These are phyloP conservation scores for Hydnomerulius pinastri DNA, from an alignment of 768 basidiomycete species.

Conservation along the genomic window DNA sequence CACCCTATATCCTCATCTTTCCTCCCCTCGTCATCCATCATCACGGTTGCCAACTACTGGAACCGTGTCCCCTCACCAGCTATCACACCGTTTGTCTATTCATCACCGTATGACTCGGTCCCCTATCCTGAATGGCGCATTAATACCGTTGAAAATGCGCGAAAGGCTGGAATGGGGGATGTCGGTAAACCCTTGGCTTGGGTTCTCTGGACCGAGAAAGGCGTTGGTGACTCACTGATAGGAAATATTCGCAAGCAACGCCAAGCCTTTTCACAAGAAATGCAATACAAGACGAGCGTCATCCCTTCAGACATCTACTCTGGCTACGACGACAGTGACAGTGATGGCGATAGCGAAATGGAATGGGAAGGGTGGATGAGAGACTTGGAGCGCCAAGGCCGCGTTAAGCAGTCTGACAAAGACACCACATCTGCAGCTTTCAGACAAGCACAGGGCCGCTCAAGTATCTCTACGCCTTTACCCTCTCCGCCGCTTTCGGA, in stretches of 20 bases:
- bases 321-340: slow-evolving; percentile 39
- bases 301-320: slow-evolving; percentile 4
- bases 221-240: slow-evolving; percentile 15
- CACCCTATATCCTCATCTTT: slow-evolving; percentile 43
- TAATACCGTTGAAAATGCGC: slow-evolving; percentile 50
- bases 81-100: slow-evolving; percentile 28
- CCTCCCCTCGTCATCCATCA: slow-evolving; percentile 44
- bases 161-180: slow-evolving; percentile 60
- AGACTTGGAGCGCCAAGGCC: slow-evolving; percentile 48
- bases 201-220: slow-evolving; percentile 37
- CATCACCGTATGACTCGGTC: slow-evolving; percentile 37
- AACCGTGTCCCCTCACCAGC: slow-evolving; percentile 7
- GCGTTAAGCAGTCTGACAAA: slow-evolving; percentile 13
- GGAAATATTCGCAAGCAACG: slow-evolving; percentile 26
- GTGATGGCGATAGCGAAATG: slow-evolving; percentile 49
- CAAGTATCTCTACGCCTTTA: slow-evolving; percentile 8
- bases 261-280: slow-evolving; percentile 23
- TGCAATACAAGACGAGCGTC: slow-evolving; percentile 18
- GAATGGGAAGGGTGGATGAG: slow-evolving; percentile 73
- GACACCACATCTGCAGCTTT: not conserved
- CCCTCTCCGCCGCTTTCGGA: slow-evolving; percentile 33
- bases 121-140: slow-evolving; percentile 72
- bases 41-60: slow-evolving; percentile 54
- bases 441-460: not conserved
- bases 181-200: slow-evolving; percentile 55